phyloP scores from a whole-genome alignment of 2,329 filamentous ascomycete species.

The Coniochaeta prunicola region DNA sequence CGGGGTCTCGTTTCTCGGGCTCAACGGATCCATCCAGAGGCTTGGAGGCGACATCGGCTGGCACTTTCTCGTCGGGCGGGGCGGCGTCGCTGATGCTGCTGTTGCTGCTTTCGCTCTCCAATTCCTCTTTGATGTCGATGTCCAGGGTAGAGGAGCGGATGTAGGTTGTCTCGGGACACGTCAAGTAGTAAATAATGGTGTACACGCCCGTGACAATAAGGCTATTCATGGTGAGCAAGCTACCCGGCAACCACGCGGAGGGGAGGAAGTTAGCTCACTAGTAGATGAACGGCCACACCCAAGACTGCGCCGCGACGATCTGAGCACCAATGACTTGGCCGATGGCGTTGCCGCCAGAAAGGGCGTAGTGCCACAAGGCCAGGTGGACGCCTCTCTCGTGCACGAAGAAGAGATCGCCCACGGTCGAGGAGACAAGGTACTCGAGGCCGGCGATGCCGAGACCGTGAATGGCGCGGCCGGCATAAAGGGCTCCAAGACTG shows the following conservation, averaged over 20 bases:
- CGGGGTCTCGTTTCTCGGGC: neutral
- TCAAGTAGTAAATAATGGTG: neutral
- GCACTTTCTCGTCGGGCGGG: neutral
- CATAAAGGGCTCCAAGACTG: constrained; percentile 11
- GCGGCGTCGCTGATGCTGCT: neutral
- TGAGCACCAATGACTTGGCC: constrained; percentile 16
- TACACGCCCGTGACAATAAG: neutral
- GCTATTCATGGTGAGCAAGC: no score
- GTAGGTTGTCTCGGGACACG: neutral
- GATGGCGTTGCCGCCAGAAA: constrained; percentile 15
- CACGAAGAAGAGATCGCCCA: constrained; percentile 24
- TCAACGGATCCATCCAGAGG: neutral
- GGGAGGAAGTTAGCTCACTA: neutral
- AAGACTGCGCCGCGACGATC: neutral
- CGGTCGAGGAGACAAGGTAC: constrained; percentile 22
- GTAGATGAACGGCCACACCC: neutral
- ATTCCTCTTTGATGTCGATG: neutral
- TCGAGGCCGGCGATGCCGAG: constrained; percentile 21
- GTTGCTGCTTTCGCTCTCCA: neutral
- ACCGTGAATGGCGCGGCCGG: constrained; percentile 16
- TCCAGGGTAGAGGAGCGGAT: neutral
- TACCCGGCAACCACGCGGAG: no score
- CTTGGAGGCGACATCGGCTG: neutral
- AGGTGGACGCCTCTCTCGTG: constrained; percentile 22
- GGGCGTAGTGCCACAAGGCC: constrained; percentile 18